Base-by-base conservation (phyloP, 1,284 basidiomycete genomes). In the Leucoagaricus sp. region DNA sequence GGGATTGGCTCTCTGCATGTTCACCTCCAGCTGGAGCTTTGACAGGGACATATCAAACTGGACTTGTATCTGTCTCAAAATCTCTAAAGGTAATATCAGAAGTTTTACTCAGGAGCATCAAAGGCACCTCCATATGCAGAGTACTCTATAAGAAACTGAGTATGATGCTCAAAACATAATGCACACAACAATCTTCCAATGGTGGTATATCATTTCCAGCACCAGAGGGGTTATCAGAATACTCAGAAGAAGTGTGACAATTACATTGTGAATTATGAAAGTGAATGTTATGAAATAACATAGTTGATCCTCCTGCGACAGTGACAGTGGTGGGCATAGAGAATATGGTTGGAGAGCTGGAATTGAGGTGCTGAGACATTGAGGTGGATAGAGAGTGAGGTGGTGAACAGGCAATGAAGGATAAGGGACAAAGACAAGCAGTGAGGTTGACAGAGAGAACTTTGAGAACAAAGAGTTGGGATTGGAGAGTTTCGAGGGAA, bases 381-480 rank as follows among this genome's bases (percentile, higher is more conserved):
- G 36, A 69, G 68, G 54, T 68, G 75, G 66, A 75, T 75, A 33
- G 75, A 67, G 28, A 75, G 76, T 26, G n/a, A 19, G n/a, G 38
- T 17, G 3, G 38, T 19, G 21, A n/a, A n/a, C n/a, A n/a, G n/a
- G n/a, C n/a, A n/a, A n/a, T n/a, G n/a, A 81, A 79, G 40, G 63
- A 70, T 9, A 78, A 69, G 15, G 75, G 72, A 15, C 69, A 68
- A 65, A 21, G 69, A 73, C 92, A 87, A 21, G 90, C 86, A 10
- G 91, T 85, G 78, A 97, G 83, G 60, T 83, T 85, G 67, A 82
- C 81, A 33, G 89, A 83, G 17, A 98, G 75, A 40, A 96, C 85
- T 72, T 96, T 94, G 63, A 97, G 80, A 28, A 97, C 74, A 65
- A 94, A 94, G 1, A 97, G 79, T 69, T 96, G 93, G 0, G 94